phyloP scores from a whole-genome alignment of 2,329 filamentous ascomycete genomes.

The Fusarium xyrophilum region DNA sequence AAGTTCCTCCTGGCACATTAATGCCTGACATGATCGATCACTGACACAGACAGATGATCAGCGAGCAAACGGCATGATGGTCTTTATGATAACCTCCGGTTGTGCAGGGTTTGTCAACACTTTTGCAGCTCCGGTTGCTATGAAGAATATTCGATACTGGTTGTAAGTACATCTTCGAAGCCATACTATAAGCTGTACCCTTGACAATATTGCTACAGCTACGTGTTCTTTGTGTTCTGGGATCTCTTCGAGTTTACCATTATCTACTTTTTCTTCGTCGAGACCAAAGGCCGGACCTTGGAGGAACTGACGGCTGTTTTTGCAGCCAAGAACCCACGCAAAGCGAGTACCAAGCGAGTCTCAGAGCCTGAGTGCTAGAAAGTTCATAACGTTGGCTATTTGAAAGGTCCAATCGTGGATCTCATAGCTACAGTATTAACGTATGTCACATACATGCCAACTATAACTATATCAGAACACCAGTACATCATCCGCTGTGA shows the following conservation, averaged over 20 bases:
- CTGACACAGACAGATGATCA: background rate
- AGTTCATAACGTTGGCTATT: fast-evolving
- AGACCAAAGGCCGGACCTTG: background rate
- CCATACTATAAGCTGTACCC: fast-evolving
- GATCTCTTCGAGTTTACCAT: background rate
- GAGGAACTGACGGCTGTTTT: background rate
- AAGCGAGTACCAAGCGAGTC: background rate
- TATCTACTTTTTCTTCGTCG: background rate
- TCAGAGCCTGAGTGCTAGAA: background rate
- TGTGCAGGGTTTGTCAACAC: background rate
- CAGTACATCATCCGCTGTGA: background rate
- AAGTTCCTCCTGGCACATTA: background rate
- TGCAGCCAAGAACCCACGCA: background rate
- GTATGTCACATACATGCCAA: no score
- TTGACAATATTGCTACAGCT: background rate
- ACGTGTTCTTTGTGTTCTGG: background rate
- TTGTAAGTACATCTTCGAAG: background rate
- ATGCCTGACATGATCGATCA: fast-evolving
- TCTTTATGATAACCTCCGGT: background rate
- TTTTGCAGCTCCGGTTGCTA: background rate
- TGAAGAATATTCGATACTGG: background rate
- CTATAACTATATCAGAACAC: background rate
- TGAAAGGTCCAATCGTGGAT: fast-evolving
- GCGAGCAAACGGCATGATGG: background rate
- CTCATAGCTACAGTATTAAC: background rate